Conservation (phyloP, 2,329 filamentous ascomycete genomes). For the Verticillium longisporum region DNA sequence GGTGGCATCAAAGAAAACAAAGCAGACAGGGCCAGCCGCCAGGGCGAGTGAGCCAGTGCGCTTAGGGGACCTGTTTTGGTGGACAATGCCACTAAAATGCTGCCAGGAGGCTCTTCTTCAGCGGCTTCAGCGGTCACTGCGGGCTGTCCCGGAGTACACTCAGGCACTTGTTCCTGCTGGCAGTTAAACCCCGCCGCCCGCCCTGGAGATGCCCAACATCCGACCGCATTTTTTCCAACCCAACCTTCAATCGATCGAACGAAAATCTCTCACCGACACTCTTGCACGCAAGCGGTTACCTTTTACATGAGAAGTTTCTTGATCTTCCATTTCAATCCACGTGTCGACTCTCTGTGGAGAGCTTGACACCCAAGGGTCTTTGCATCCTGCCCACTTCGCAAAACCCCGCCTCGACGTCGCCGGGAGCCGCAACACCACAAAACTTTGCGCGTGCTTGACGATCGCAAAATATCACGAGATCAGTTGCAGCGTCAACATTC, state of each 20-base stretch:
- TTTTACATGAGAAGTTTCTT: not conserved
- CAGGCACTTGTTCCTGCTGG: not conserved
- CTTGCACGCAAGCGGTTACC: not conserved
- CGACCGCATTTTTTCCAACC: not conserved
- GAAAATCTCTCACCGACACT: not conserved
- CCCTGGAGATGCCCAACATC: not conserved
- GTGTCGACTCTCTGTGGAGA: not conserved
- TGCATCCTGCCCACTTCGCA: slow-evolving; percentile 5
- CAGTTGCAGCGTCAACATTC: slow-evolving; percentile 31
- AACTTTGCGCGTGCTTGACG: not conserved
- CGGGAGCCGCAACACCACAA: slow-evolving; percentile 11
- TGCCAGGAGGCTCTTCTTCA: not conserved
- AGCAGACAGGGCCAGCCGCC: not conserved
- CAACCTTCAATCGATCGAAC: not conserved
- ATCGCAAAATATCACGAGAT: not conserved
- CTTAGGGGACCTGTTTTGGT: not conserved
- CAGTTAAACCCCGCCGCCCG: not conserved
- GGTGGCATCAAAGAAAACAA: not conserved
- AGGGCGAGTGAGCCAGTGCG: not conserved
- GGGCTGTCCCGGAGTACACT: not conserved
- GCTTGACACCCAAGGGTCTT: not conserved
- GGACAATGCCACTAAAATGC: no score
- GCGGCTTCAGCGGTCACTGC: not conserved
- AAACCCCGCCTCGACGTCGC: slow-evolving; percentile 15
- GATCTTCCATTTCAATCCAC: not conserved